Base-by-base conservation (phyloP, 2,329 filamentous ascomycete species). In the Fonsecaea nubica region DNA sequence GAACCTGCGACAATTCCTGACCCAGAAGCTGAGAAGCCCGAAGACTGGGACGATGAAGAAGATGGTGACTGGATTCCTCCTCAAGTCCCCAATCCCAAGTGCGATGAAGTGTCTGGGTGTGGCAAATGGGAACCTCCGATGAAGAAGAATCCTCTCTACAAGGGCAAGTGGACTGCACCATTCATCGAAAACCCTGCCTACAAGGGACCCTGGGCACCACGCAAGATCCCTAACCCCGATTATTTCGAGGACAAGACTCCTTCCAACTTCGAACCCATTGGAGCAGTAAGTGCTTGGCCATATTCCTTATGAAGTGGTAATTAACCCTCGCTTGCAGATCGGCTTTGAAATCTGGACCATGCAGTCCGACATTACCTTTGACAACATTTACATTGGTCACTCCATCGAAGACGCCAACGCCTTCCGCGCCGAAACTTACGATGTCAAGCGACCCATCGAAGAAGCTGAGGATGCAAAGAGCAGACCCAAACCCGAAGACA, bases 331-430 rank as follows among this genome's bases (percentile, higher is more conserved):
- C 52, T 52, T 56, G 21, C 76, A 93, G 91, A 93, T 98, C 83
- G 95, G 95, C 75, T 98, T 98, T 77, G 95, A 99, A 83, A 94
- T 99, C 83, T 99, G 95, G 95, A 98, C 95, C 76, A 99, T 99
- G 95, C 94, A 97, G 84, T 96, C 89, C 80, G 91, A 97, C 78
- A 98, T 99, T 75, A 90, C 97, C 76, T 98, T 99, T 76, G 92
- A 98, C 88, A 99, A 99, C 89, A 96, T 99, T 86, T 99, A 98
- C 88, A 93, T 99, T 79, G 95, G 95, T 71, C 95, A 99, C 89
- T 98, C 94, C 21, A 80, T 95, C 74, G 92, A 92, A 77, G 95
- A 99, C 74, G 95, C 95, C 69, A 89, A 91, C 80, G 91, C 93
- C 83, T 85, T 99, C 77, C 91, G 92, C 75, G 86, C 90, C 72